phyloP scores from a whole-genome alignment of 495 filamentous ascomycete genomes.

The Talaromyces nanjingensis region DNA sequence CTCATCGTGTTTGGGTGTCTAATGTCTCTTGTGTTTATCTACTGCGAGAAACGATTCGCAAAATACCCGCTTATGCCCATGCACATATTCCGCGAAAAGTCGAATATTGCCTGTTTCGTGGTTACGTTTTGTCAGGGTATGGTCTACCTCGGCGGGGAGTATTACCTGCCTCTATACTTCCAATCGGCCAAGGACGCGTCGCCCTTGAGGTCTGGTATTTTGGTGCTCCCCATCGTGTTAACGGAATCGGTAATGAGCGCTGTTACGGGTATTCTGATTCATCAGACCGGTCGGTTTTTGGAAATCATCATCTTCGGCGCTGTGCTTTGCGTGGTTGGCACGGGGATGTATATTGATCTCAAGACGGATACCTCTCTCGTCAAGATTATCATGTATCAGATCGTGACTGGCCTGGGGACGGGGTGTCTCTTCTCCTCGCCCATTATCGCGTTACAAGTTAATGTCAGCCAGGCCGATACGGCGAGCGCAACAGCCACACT shows the following conservation, averaged over 20 bases:
- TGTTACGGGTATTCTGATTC: constrained; percentile 45
- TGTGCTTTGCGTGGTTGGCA: constrained; percentile 39
- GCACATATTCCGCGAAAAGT: constrained; percentile 50
- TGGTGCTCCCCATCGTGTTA: constrained; percentile 47
- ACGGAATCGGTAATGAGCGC: constrained; percentile 44
- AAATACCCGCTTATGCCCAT: constrained; percentile 74
- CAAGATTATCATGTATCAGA: constrained; percentile 47
- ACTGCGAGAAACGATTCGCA: constrained; percentile 64
- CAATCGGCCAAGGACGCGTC: constrained; percentile 45
- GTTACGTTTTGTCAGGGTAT: constrained; percentile 48
- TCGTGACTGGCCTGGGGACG: constrained; percentile 52
- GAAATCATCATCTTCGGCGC: constrained; percentile 48
- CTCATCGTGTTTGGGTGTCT: constrained; percentile 66
- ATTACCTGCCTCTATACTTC: constrained; percentile 53
- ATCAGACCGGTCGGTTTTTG: constrained; percentile 53
- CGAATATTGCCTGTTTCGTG: constrained; percentile 51
- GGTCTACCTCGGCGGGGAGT: constrained; percentile 48
- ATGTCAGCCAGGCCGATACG: constrained; percentile 60
- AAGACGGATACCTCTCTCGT: constrained; percentile 28
- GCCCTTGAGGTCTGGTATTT: constrained; percentile 44
- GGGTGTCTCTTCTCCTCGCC: constrained; percentile 51
- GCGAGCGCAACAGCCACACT: constrained; percentile 73
- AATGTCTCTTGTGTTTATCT: constrained; percentile 55
- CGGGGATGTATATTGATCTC: constrained; percentile 46
- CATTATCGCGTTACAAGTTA: constrained; percentile 72